Evolutionary conservation across 2,329 filamentous ascomycete species (phyloP).

Genomic region (Pyricularia sp.): DNA sequence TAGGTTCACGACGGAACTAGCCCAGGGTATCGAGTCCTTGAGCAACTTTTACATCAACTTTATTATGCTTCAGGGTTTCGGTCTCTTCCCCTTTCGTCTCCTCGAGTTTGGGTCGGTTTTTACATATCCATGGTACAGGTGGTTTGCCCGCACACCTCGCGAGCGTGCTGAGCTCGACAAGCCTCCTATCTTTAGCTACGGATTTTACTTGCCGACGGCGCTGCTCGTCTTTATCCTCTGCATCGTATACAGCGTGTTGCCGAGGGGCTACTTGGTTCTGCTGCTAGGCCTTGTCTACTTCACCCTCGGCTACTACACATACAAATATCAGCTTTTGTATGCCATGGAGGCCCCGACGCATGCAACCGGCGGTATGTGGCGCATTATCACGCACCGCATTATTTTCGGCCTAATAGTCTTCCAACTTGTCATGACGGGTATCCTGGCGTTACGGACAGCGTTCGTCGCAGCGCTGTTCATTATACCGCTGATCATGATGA

Average conservation of each 20-base stretch:
- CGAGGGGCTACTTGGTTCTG: slow-evolving; percentile 66
- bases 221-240: slow-evolving; percentile 91
- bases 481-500: slow-evolving; percentile 62
- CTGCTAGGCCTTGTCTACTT: slow-evolving; percentile 77
- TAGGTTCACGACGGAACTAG: slow-evolving; percentile 62
- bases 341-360: slow-evolving; percentile 97
- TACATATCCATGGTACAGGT: slow-evolving; percentile 66
- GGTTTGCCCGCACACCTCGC: slow-evolving; percentile 74
- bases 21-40: slow-evolving; percentile 59
- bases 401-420: slow-evolving; percentile 79
- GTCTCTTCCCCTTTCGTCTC: slow-evolving; percentile 82
- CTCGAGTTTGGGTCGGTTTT: slow-evolving; percentile 78
- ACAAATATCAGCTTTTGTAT: slow-evolving; percentile 96
- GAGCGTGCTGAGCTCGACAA: slow-evolving; percentile 73
- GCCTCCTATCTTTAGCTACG: slow-evolving; percentile 85
- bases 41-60: slow-evolving; percentile 85
- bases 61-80: slow-evolving; percentile 86
- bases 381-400: slow-evolving; percentile 88
- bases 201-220: slow-evolving; percentile 87
- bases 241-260: slow-evolving; percentile 82
- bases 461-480: slow-evolving; percentile 62
- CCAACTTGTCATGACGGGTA: slow-evolving; percentile 80
- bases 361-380: slow-evolving; percentile 86
- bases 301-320: slow-evolving; percentile 69
- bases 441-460: slow-evolving; percentile 62